Percentiles rank a stretch among this genome's conserved stretches.
Evolutionary conservation across 169 alveolate species (phyloP).

Genomic region (Eimeria maxima): DNA sequence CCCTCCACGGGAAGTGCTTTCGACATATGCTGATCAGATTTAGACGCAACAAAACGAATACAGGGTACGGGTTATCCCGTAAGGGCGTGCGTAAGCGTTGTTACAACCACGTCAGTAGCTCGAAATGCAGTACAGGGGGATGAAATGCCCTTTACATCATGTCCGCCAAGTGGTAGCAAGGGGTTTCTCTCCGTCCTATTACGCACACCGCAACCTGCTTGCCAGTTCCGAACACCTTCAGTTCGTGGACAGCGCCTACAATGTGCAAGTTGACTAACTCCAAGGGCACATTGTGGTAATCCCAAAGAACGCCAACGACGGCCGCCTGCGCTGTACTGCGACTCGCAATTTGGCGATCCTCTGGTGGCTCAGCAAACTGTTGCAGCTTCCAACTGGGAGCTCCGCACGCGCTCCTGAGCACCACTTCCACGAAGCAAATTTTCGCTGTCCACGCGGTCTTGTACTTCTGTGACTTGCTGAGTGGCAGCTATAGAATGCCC

Average conservation of each 20-base stretch:
- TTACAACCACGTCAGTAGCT: background rate
- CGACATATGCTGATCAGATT: background rate
- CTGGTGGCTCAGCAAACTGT: slow-evolving; percentile 30
- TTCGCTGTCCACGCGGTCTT: background rate
- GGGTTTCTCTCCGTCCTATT: background rate
- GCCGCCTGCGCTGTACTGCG: slow-evolving; percentile 66
- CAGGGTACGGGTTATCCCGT: slow-evolving; percentile 4
- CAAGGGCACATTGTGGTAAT: background rate
- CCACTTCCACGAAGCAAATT: background rate
- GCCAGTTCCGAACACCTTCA: background rate
- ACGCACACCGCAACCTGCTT: background rate
- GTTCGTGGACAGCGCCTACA: background rate
- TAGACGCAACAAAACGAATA: background rate
- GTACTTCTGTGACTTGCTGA: background rate
- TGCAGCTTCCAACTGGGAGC: slow-evolving; percentile 50
- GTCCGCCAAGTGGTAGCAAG: background rate
- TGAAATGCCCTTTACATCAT: background rate
- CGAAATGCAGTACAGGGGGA: background rate
- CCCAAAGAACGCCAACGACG: background rate
- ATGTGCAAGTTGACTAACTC: slow-evolving; percentile 1
- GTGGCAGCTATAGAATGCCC: background rate
- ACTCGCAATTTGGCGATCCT: background rate
- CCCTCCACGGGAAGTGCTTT: background rate
- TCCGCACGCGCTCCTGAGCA: slow-evolving; percentile 25
- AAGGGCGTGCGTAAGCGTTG: background rate